A percentile compares a stretch with the other conserved stretches of the same genome.
Conservation (phyloP, 352 stramenopile species). For the Phytophthora sojae region DNA sequence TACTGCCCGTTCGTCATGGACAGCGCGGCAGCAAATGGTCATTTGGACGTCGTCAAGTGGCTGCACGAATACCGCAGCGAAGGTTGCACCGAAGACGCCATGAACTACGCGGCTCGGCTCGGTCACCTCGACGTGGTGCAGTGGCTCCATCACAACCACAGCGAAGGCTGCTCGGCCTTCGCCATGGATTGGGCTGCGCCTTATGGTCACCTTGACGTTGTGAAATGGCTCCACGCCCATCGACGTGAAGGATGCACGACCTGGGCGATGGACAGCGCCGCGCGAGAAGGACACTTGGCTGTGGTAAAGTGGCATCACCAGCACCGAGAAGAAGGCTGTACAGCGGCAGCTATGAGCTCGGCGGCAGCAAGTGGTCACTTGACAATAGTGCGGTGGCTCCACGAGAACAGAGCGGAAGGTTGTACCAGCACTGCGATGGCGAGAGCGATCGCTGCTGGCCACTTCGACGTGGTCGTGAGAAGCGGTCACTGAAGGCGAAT, state of each 20-base stretch:
- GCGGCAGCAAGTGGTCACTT: conserved; percentile 10
- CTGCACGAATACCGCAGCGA: conserved; percentile 11
- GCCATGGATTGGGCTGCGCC: conserved; percentile 14
- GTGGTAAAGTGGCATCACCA: conserved; percentile 12
- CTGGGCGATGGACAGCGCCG: conserved; percentile 13
- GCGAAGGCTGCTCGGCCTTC: conserved; percentile 3
- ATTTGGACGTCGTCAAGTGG: conserved; percentile 14
- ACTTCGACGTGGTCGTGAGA: conserved; percentile 19
- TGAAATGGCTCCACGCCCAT: conserved; percentile 16
- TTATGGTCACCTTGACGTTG: conserved; percentile 11
- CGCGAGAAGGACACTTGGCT: conserved; percentile 3
- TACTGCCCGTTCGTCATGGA: conserved; percentile 15
- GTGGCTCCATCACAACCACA: conserved; percentile 13
- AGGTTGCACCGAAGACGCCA: conserved; percentile 10
- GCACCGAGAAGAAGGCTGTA: conserved; percentile 14
- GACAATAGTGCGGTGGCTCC: conserved; percentile 17
- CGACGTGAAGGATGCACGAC: conserved; percentile 11
- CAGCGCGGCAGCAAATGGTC: conserved; percentile 11
- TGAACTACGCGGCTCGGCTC: not conserved
- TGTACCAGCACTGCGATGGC: conserved; percentile 1
- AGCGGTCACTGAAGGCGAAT: not conserved
- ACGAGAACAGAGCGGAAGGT: conserved; percentile 15
- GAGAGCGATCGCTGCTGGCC: conserved; percentile 8
- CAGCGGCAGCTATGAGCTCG: not conserved
- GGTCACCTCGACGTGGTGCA: conserved; percentile 17